Conservation (phyloP, 371 early-diverging fungal species). For the Vairimorpha ceranae region DNA sequence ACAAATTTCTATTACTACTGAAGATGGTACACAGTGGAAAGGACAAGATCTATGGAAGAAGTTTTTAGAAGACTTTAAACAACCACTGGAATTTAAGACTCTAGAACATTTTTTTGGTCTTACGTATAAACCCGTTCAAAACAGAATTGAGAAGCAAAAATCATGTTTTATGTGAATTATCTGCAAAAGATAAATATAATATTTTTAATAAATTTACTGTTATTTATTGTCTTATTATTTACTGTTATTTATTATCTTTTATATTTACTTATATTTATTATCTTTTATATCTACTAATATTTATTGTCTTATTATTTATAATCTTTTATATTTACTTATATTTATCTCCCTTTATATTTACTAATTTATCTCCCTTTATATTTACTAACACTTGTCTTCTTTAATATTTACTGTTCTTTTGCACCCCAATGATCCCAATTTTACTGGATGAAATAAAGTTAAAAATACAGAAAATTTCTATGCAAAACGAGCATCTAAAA, state of each 20-base stretch:
- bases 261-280: too few relatives aligned
- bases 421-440: not conserved
- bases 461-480: slow-evolving; percentile 11
- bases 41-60: slow-evolving; percentile 37
- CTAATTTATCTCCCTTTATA: too few relatives aligned
- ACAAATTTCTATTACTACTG: slow-evolving; percentile 1
- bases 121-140: slow-evolving; percentile 37
- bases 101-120: slow-evolving; percentile 57
- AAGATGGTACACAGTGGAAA: slow-evolving; percentile 37
- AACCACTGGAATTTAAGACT: slow-evolving; percentile 17
- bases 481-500: slow-evolving; percentile 6
- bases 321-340: not conserved
- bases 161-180: too few relatives aligned
- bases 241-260: too few relatives aligned
- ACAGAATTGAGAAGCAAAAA: slow-evolving; percentile 46
- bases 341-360: not conserved
- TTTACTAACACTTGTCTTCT: too few relatives aligned
- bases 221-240: too few relatives aligned
- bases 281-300: too few relatives aligned
- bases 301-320: too few relatives aligned
- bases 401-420: too few relatives aligned
- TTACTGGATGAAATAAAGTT: not conserved
- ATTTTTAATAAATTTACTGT: too few relatives aligned
- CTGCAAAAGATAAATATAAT: too few relatives aligned
- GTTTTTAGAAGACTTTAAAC: slow-evolving; percentile 33